Percentiles rank a stretch among this genome's conserved stretches.
Conservation (phyloP, 225 moss, liverwort and hornwort species). For the Pseudisothecium myosuroides region DNA sequence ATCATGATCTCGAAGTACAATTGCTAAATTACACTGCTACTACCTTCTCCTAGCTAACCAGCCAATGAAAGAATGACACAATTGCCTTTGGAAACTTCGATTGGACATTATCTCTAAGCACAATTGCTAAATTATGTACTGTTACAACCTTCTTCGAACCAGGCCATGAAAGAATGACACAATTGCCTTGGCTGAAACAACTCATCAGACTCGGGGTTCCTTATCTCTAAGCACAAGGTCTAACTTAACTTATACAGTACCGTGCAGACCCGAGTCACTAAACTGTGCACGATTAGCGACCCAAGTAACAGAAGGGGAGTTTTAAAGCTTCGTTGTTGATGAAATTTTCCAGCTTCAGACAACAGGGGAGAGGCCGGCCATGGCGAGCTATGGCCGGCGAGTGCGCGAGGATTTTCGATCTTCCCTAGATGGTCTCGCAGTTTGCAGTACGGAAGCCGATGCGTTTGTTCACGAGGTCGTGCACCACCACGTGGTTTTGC, state of each 20-base stretch:
- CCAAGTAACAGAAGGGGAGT: neutral
- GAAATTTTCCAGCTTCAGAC: neutral
- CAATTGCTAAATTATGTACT: neutral
- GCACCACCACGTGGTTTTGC: slow-evolving; percentile 39
- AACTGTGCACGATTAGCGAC: neutral
- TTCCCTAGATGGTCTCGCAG: slow-evolving; percentile 6
- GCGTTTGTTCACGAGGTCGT: slow-evolving; percentile 40
- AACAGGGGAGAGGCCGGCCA: neutral
- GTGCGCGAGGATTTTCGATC: neutral
- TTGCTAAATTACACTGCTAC: neutral
- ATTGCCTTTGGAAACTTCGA: neutral
- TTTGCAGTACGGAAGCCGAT: slow-evolving; percentile 36
- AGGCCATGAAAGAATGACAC: neutral
- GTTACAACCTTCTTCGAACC: neutral
- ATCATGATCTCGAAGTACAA: neutral
- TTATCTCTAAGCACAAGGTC: neutral
- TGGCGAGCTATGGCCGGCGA: neutral
- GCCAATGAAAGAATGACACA: neutral
- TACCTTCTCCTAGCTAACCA: neutral
- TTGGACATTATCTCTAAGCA: neutral
- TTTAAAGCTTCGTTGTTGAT: neutral
- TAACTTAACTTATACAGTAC: neutral
- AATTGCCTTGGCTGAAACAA: neutral
- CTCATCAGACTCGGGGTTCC: neutral
- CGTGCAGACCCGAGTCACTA: neutral